Evolutionary conservation across 306 rosid species (phyloP), one percentile per base, ranked within the genome.

Genomic region (Coriaria nepalensis): DNA sequence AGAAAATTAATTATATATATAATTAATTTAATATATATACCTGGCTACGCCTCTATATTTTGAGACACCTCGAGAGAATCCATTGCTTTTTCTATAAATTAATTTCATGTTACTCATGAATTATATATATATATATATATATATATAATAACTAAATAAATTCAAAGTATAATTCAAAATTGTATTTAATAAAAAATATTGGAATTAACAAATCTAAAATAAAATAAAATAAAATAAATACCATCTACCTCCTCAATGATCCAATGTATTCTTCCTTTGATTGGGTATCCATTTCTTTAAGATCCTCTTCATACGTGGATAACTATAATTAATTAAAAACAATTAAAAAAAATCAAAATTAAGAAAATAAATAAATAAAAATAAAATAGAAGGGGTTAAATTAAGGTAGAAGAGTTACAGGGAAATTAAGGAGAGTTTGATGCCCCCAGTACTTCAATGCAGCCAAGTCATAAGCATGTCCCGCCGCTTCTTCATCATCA

Each of bases 21-120:
- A n/a, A n/a, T n/a, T n/a, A n/a, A n/a, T n/a, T n/a, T n/a, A n/a
- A n/a, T 45, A 10, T 1, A 7, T 6, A 20, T 70, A 90, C 98
- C 98, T 81, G 42, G 98, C 98, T 0, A 90, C 95, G 0, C 98
- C 98, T 67, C 98, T 79, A 40, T 85, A 90, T 56, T 85, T 90
- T 6, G 98, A 90, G 46, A 85, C 95, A 46, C 98, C 98, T 9
- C 98, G 77, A 29, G 98, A 90, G 60, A 90, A 90, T 10, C 98
- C 98, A 66, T 94, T 90, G 68, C 98, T 90, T 76, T 75, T 90
- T 63, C 98, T 90, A 74, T 50, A 15, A 10, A 50, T 53, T 49
- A 14, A 33, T 12, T 6, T 40, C 13, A 9, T 8, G 20, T n/a
- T n/a, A n/a, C n/a, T n/a, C n/a, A n/a, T n/a, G n/a, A n/a, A n/a